These are phyloP conservation scores for Geosmithia flava DNA, from an alignment of 2,329 filamentous ascomycete species.

Conservation along the genomic window DNA sequence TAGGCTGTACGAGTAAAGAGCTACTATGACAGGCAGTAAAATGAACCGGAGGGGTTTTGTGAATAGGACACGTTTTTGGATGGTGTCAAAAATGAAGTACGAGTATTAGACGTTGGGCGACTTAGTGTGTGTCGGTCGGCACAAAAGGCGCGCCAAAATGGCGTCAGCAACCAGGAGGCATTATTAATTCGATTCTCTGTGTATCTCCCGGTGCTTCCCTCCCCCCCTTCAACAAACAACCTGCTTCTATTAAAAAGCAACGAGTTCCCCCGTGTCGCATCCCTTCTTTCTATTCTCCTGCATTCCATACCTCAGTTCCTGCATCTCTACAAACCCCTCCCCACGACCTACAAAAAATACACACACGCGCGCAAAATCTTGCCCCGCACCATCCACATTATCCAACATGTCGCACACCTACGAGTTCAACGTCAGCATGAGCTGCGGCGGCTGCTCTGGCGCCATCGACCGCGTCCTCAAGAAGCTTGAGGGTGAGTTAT, in stretches of 20 bases:
- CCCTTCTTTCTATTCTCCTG: background rate
- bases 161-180: background rate
- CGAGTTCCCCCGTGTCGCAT: background rate
- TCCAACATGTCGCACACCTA: conserved; percentile 68
- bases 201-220: too few species aligned
- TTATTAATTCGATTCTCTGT: too few species aligned
- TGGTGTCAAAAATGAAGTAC: too few species aligned
- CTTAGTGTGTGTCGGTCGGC: background rate
- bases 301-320: too few species aligned
- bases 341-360: background rate
- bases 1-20: too few species aligned
- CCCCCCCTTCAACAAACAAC: too few species aligned
- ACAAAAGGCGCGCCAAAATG: background rate
- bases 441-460: conserved; percentile 90
- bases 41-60: too few species aligned
- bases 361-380: background rate
- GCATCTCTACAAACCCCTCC: too few species aligned
- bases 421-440: conserved; percentile 92
- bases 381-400: background rate
- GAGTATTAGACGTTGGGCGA: too few species aligned
- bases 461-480: conserved; percentile 85
- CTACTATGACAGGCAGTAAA: too few species aligned
- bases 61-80: too few species aligned
- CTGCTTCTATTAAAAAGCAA: too few species aligned
- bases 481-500: conserved; percentile 68